A percentile compares a stretch with the other conserved stretches of the same genome.
These are phyloP conservation scores for Salix exigua DNA, from an alignment of 345 rosid genomes.

Conservation along the genomic window DNA sequence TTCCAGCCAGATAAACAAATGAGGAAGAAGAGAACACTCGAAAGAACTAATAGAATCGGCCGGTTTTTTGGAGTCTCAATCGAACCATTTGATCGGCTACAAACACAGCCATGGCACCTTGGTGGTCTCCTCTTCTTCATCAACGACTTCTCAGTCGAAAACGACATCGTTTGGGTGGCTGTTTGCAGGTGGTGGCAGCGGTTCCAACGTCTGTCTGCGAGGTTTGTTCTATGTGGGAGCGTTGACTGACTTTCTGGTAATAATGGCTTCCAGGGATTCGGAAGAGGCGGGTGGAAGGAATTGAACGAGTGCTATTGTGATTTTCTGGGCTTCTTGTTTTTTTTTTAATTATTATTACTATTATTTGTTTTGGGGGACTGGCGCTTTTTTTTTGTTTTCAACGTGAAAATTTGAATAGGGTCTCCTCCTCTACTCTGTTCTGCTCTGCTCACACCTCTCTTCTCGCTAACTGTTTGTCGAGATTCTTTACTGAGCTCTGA, in stretches of 20 bases:
- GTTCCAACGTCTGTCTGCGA: no score
- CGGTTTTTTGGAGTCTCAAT: no score
- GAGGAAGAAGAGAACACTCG: no score
- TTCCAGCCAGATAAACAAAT: no score
- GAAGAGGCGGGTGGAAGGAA: neutral
- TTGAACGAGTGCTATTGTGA: conserved; percentile 1
- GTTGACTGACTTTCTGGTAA: conserved; percentile 5
- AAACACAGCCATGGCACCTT: no score
- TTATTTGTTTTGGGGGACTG: neutral
- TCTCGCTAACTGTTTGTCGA: no score
- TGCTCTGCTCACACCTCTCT: neutral
- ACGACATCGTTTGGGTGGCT: conserved; percentile 42
- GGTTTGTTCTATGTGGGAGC: no score
- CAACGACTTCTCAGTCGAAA: conserved; percentile 34
- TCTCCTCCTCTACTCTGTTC: neutral
- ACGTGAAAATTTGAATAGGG: conserved; percentile 12
- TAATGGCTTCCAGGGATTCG: conserved; percentile 25
- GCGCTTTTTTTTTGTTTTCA: conserved; percentile 24
- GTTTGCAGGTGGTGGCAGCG: neutral
- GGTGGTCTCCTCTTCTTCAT: conserved; percentile 36
- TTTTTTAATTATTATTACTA: neutral
- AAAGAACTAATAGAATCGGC: no score
- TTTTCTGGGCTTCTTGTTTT: neutral
- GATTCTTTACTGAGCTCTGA: no score
- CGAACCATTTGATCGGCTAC: no score